A percentile compares a stretch with the other conserved stretches of the same genome.
Evolutionary conservation across 768 basidiomycete genomes (phyloP).

Genomic region (Pulveroboletus ravenelii): DNA sequence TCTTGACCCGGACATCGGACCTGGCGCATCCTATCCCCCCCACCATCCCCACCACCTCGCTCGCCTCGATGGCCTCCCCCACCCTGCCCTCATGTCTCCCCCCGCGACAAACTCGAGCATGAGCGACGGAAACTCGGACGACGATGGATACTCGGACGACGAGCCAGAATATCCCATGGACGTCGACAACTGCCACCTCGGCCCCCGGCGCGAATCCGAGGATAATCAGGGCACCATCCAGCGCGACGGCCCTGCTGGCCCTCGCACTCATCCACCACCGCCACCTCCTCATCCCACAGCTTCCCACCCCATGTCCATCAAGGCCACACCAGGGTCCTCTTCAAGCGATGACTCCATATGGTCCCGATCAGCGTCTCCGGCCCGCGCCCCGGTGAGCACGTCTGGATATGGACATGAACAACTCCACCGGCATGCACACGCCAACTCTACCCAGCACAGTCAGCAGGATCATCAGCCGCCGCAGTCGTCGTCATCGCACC

Average conservation of each 20-base stretch:
- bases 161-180: slow-evolving; percentile 25
- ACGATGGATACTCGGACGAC: slow-evolving; percentile 25
- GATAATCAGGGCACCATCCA: slow-evolving; percentile 14
- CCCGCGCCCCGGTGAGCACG: slow-evolving; percentile 6
- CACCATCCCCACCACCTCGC: slow-evolving; percentile 10
- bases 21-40: slow-evolving; percentile 12
- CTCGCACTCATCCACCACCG: slow-evolving; percentile 2
- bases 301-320: slow-evolving; percentile 1
- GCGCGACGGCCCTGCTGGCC: background rate
- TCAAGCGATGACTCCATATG: slow-evolving; percentile 23
- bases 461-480: slow-evolving; percentile 14
- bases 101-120: slow-evolving; percentile 28
- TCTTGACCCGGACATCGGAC: slow-evolving; percentile 17
- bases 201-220: background rate
- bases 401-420: slow-evolving; percentile 10
- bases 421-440: slow-evolving; percentile 14
- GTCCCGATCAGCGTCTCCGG: slow-evolving; percentile 27
- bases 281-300: background rate
- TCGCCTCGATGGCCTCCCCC: slow-evolving; percentile 7
- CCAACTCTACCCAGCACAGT: slow-evolving; percentile 9
- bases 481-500: background rate
- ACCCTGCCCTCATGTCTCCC: slow-evolving; percentile 24
- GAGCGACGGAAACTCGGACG: slow-evolving; percentile 27
- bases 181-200: slow-evolving; percentile 10
- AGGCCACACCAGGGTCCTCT: slow-evolving; percentile 19